Evolutionary conservation across 2,329 filamentous ascomycete genomes (phyloP), one percentile per base, ranked within the genome.

Genomic region (Exophiala lecanii-corni): DNA sequence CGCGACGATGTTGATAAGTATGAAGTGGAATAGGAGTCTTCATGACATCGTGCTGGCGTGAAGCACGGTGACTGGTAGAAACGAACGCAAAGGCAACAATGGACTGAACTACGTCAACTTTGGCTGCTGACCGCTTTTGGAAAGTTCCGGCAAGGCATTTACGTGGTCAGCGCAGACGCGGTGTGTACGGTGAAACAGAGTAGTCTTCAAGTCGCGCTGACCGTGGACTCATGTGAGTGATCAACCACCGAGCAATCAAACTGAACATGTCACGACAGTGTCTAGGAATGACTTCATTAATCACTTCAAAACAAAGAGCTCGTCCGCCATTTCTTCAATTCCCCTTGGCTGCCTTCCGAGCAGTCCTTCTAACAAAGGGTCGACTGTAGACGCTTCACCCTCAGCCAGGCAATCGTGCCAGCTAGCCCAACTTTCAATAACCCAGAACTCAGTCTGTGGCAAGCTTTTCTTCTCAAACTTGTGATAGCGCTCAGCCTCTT

Each of bases 391-490:
- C 7, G 68, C 61, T 59, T 74, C 71, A 0, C 70, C 71, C 1
- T 51, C 55, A 2, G 55, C 54, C 28, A 75, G 70, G 0, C 62
- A 71, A 19, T 70, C 65, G 66, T 69, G 74, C 2, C 69, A 67
- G 1, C 70, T 69, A 13, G 70, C 61, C 71, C 71, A 75, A n/a
- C 51, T 54, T 34, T 51, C 45, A 21, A 53, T 42, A 10, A 50
- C 38, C 50, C 50, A 53, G 37, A 50, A 50, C 21, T 21, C 31
- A 21, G 67, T 66, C 40, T 58, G 57, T 19, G 69, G 65, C 21
- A 65, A 41, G 43, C 65, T 52, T 10, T 60, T 54, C 6, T 62
- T 61, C 33, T 62, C 58, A 35, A 62, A 65, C 2, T 58, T 64
- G 47, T 50, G 47, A 32, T 50, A 47, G 5, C 34, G 25, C 31